Conservation (phyloP, 345 rosid species). For the Eucalyptus urophylla region DNA sequence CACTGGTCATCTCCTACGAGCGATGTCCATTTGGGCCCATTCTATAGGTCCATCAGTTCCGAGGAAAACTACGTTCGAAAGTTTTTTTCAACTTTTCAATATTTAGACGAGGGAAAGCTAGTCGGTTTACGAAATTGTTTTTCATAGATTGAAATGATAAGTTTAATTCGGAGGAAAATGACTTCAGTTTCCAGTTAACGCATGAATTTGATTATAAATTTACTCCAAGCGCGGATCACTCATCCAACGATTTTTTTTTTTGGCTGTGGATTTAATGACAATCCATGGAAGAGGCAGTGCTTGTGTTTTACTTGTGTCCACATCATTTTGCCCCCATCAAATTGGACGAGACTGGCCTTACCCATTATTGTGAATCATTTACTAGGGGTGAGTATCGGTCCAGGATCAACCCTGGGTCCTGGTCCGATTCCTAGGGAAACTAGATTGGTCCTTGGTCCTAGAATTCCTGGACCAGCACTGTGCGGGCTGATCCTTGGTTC, state of each 20-base stretch:
- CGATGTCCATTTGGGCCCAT: not conserved
- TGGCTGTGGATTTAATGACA: not conserved
- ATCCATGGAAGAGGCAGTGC: not conserved
- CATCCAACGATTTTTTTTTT: not conserved
- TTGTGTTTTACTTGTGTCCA: not conserved
- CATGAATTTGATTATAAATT: not conserved
- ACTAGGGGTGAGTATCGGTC: no score
- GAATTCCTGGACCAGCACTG: no score
- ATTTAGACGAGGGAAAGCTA: not conserved
- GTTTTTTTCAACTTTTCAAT: not conserved
- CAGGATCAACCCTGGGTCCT: no score
- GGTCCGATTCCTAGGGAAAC: no score
- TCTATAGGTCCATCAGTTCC: not conserved
- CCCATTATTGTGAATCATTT: not conserved
- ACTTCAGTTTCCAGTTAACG: not conserved
- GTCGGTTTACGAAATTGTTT: not conserved
- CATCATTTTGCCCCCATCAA: not conserved
- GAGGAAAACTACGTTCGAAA: not conserved
- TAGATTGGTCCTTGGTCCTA: no score
- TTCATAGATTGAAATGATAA: not conserved
- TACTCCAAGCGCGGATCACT: not conserved
- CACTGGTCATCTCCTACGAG: not conserved
- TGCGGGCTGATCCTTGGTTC: no score
- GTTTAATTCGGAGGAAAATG: not conserved
- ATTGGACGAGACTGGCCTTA: not conserved